phyloP scores from a whole-genome alignment of 176 grass and related monocot genomes.

The Oryza longistaminata region DNA sequence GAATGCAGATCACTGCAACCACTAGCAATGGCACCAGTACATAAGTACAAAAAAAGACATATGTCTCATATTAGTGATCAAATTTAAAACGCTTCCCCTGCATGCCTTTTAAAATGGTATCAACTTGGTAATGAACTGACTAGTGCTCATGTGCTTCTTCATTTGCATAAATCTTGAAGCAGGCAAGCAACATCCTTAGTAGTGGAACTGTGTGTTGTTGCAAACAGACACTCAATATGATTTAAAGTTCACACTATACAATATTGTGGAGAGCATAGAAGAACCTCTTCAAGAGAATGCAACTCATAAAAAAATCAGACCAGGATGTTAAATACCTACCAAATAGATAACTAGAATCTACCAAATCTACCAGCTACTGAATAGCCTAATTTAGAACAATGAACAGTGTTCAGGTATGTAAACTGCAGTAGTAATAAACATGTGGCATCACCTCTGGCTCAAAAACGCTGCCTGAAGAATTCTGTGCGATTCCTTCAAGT shows the following conservation, averaged over 20 bases:
- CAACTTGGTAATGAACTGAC: background rate
- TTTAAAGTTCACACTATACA: background rate
- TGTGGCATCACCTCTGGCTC: constrained; percentile 65
- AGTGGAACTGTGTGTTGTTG: background rate
- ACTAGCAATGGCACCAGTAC: background rate
- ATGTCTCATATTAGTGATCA: background rate
- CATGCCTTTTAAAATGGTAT: background rate
- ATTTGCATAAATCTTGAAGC: background rate
- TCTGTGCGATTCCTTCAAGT: constrained; percentile 94
- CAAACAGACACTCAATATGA: background rate
- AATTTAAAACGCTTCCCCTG: background rate
- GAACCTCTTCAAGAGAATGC: background rate
- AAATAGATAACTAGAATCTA: background rate
- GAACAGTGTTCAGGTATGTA: constrained; percentile 10
- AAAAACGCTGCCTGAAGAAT: constrained; percentile 82
- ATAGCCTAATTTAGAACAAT: background rate
- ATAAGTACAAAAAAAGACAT: background rate
- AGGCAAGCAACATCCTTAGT: background rate
- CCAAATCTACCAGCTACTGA: background rate
- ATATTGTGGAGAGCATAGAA: constrained; percentile 16
- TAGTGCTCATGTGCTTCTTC: no score
- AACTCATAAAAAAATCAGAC: constrained; percentile 1
- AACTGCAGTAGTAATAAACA: constrained; percentile 13
- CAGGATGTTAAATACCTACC: background rate
- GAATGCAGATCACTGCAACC: background rate